phyloP scores from a whole-genome alignment of 192 early-diverging fungal genomes.

The Coemansia sp. region DNA sequence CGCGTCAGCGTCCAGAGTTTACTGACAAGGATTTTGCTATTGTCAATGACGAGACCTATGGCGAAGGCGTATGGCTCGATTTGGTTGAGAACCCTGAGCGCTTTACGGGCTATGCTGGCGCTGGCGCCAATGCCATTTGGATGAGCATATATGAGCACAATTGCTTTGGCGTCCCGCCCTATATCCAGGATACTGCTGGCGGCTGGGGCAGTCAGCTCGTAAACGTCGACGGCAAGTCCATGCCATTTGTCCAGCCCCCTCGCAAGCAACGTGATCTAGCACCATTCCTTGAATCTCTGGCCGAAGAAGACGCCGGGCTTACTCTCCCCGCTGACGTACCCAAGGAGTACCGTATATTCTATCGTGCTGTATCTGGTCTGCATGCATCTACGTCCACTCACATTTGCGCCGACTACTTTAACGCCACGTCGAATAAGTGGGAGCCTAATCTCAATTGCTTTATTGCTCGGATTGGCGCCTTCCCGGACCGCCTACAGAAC shows the following conservation, averaged over 20 bases:
- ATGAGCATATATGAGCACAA: conserved; percentile 97
- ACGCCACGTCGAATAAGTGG: conserved; percentile 89
- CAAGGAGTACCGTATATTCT: conserved; percentile 49
- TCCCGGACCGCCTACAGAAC: conserved; percentile 93
- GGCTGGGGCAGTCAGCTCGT: conserved; percentile 57
- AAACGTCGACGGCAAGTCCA: conserved; percentile 44
- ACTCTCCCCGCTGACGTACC: conserved; percentile 54
- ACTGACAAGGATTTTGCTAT: conserved; percentile 86
- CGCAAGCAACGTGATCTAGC: conserved; percentile 52
- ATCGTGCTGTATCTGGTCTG: conserved; percentile 65
- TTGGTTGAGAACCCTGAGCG: conserved; percentile 92
- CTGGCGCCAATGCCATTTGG: conserved; percentile 89
- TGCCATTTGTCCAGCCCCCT: conserved; percentile 60
- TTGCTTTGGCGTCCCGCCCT: conserved; percentile 80
- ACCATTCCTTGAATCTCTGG: conserved; percentile 57
- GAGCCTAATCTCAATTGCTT: conserved; percentile 92
- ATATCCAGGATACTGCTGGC: conserved; percentile 61
- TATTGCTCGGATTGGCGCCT: conserved; percentile 79
- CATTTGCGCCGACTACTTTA: conserved; percentile 93
- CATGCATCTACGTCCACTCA: conserved; percentile 98
- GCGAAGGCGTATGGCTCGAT: conserved; percentile 85
- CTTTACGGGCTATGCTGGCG: conserved; percentile 95
- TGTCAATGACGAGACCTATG: conserved; percentile 75
- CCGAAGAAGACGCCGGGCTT: conserved; percentile 56
- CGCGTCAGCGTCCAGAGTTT: conserved; percentile 60